These are phyloP conservation scores for Meripilus lineatus DNA, from an alignment of 1,284 basidiomycete genomes.

Conservation along the genomic window DNA sequence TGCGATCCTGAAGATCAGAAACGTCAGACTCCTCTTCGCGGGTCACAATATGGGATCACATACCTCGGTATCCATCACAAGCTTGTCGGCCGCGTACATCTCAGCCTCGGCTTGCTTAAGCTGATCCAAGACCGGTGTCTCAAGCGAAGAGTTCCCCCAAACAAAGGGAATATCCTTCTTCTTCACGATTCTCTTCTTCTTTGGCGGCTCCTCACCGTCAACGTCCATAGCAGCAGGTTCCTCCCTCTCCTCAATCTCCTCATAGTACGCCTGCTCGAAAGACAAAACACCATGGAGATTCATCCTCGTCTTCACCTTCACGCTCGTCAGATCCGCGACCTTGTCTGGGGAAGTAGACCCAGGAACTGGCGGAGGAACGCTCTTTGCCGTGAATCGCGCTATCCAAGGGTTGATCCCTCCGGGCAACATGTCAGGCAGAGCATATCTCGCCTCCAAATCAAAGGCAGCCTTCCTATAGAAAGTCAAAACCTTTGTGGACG, in stretches of 20 bases:
- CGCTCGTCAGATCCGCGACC: slow-evolving; percentile 70
- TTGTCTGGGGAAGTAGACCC: slow-evolving; percentile 37
- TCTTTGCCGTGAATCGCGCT: slow-evolving; percentile 75
- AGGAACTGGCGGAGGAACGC: slow-evolving; percentile 47
- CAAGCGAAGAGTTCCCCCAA: slow-evolving; percentile 58
- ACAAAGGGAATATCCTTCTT: slow-evolving; percentile 80
- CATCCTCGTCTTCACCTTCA: slow-evolving; percentile 87
- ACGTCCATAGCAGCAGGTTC: slow-evolving; percentile 61
- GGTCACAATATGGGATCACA: too few relatives aligned
- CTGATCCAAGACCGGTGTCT: slow-evolving; percentile 56
- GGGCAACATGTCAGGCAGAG: slow-evolving; percentile 65
- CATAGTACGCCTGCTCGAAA: slow-evolving; percentile 82
- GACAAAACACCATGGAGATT: slow-evolving; percentile 83
- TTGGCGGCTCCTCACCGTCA: slow-evolving; percentile 59
- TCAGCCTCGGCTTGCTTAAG: slow-evolving; percentile 77
- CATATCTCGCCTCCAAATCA: slow-evolving; percentile 81
- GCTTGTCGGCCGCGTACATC: slow-evolving; percentile 88
- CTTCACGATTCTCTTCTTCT: slow-evolving; percentile 79
- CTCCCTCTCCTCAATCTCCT: slow-evolving; percentile 79
- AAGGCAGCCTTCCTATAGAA: slow-evolving; percentile 88
- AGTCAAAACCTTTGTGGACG: slow-evolving; percentile 92
- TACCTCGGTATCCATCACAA: slow-evolving; percentile 93
- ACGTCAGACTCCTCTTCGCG: background rate
- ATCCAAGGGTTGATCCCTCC: slow-evolving; percentile 82
- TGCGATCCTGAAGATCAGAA: slow-evolving; percentile 71